A percentile compares a stretch with the other conserved stretches of the same genome.
phyloP scores from a whole-genome alignment of 345 rosid species.

The Citrus hindsii region DNA sequence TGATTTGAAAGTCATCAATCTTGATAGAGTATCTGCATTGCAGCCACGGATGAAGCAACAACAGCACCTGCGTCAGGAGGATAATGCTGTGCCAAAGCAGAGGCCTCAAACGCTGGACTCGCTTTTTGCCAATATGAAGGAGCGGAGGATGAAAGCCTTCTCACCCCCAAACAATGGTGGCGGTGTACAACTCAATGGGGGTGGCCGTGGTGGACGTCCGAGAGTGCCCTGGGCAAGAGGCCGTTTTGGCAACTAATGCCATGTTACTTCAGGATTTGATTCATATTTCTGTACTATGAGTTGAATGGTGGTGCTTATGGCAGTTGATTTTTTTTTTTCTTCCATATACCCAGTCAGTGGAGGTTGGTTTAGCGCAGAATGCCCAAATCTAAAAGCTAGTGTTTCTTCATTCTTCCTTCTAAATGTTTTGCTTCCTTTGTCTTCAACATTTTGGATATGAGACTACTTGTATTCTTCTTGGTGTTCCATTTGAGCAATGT shows the following conservation, averaged over 20 bases:
- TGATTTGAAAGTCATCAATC: neutral
- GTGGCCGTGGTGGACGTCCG: slow-evolving; percentile 24
- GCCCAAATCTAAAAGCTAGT: neutral
- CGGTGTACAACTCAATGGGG: slow-evolving; percentile 21
- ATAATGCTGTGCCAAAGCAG: slow-evolving; percentile 37
- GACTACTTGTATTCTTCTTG: neutral
- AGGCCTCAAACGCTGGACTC: slow-evolving; percentile 79
- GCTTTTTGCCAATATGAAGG: slow-evolving; percentile 77
- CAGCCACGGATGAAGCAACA: slow-evolving; percentile 22
- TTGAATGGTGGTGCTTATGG: neutral
- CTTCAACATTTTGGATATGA: neutral
- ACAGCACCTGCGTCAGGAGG: slow-evolving; percentile 27
- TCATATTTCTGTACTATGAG: neutral
- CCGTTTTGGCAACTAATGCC: slow-evolving; percentile 39
- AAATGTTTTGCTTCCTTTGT: neutral
- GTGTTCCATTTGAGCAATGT: slow-evolving; percentile 1
- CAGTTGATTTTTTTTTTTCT: neutral
- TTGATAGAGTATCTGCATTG: neutral
- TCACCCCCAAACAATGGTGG: slow-evolving; percentile 15
- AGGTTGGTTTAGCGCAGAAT: neutral
- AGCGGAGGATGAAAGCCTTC: slow-evolving; percentile 57
- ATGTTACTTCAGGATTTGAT: neutral
- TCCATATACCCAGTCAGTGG: neutral
- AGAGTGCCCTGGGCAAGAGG: slow-evolving; percentile 61
- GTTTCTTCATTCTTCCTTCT: neutral